Evolutionary conservation across 164 flowering plant genomes (phyloP), one percentile per base, ranked within the genome.

Genomic region (Umbilicus rupestris): DNA sequence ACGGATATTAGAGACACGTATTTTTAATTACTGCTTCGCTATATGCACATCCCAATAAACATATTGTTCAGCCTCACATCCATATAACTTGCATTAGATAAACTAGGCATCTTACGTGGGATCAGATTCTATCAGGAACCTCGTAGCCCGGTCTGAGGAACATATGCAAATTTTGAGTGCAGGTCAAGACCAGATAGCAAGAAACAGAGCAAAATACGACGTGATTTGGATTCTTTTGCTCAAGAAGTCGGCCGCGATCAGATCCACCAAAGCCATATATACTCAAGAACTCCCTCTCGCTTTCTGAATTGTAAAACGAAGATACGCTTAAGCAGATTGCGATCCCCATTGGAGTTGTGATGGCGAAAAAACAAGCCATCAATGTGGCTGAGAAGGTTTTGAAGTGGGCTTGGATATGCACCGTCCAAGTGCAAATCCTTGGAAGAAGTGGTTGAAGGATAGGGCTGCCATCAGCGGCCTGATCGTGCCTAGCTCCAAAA

Each of bases 391-490:
- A 57, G 37, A 50, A 16, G 1, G 26, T 24, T 52, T 73, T 69
- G 65, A 74, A 79, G 37, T 77, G 62, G 17, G 82, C 82, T 76
- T 79, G 69, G 74, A 63, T 41, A 79, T 76, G 70, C 82, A 76
- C 7, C 82, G 78, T 17, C 82, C 82, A 5, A 93, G 78, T 0
- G 97, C 98, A 70, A 93, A 90, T 0, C 98, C 98, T 79, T 93
- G 97, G 45, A 93, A 93, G 82, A 93, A 93, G 69, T 93, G 98
- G 64, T 93, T 97, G 81, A 89, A 90, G 19, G 96, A 84, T 10
- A 93, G 69, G 1, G 98, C 98, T 7, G 84, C 98, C 2, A 93
- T 82, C 20, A 93, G 70, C 16, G 97, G 97, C 49, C 87, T 75
- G 39, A 93, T 84, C 0, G 95, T 85, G 37, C 98, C 98, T 24